Conservation (phyloP, 2,329 filamentous ascomycete genomes). For the Alternaria brassicicola region DNA sequence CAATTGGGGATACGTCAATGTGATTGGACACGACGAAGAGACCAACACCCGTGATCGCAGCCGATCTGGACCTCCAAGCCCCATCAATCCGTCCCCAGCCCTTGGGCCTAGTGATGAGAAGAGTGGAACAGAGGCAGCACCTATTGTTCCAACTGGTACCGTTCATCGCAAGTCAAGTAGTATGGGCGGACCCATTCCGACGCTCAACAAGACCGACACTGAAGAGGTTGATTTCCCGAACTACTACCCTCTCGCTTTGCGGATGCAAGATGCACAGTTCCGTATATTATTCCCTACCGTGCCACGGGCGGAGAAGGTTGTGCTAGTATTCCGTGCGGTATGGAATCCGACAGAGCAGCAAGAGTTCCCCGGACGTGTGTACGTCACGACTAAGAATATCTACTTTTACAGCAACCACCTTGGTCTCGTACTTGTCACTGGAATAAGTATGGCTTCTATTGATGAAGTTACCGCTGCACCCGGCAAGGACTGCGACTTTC, state of each 20-base stretch:
- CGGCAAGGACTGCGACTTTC: conserved; percentile 89
- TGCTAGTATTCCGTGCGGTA: conserved; percentile 90
- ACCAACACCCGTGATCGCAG: conserved; percentile 39
- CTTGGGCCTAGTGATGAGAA: conserved; percentile 30
- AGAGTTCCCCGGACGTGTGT: conserved; percentile 83
- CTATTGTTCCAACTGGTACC: conserved; percentile 18
- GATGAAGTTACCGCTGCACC: conserved; percentile 88
- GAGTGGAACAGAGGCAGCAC: conserved; percentile 14
- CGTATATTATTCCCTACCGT: conserved; percentile 86
- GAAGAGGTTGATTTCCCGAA: conserved; percentile 66
- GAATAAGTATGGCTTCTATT: conserved; percentile 75
- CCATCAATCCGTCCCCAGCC: conserved; percentile 29
- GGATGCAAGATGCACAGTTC: conserved; percentile 90
- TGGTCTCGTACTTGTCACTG: conserved; percentile 84
- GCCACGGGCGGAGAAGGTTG: conserved; percentile 76
- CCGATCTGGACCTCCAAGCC: conserved; percentile 45
- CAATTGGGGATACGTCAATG: conserved; percentile 75
- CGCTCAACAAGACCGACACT: conserved; percentile 21
- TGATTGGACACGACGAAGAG: conserved; percentile 62
- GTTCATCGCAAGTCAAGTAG: conserved; percentile 64
- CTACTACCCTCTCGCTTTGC: conserved; percentile 81
- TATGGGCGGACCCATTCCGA: conserved; percentile 51
- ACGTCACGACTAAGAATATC: conserved; percentile 83
- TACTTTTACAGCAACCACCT: conserved; percentile 98
- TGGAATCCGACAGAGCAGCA: conserved; percentile 81